These are phyloP conservation scores for Excoecaria agallocha DNA, from an alignment of 345 rosid species.

Conservation along the genomic window DNA sequence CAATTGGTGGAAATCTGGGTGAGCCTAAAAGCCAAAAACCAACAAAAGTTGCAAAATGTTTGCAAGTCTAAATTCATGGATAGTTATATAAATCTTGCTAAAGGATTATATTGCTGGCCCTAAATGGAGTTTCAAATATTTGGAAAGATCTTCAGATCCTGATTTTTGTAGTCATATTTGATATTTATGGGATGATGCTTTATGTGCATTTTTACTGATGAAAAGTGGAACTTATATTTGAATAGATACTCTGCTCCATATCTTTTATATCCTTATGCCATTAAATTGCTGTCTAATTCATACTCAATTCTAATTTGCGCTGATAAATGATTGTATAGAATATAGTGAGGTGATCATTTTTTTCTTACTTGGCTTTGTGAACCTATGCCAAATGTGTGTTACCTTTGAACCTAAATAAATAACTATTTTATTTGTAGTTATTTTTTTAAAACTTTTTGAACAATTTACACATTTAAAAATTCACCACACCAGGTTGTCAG, in stretches of 20 bases:
- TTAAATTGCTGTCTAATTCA: background rate
- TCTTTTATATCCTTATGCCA: background rate
- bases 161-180: background rate
- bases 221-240: background rate
- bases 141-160: background rate
- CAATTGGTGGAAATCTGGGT: background rate
- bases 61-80: background rate
- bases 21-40: background rate
- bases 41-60: background rate
- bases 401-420: background rate
- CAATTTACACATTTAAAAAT: background rate
- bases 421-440: background rate
- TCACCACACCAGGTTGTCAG: constrained; percentile 69
- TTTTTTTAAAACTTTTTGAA: constrained; percentile 5
- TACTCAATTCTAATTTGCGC: background rate
- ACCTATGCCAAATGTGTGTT: background rate
- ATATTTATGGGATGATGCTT: background rate
- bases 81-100: background rate
- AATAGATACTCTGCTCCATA: background rate
- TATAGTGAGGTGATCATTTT: background rate
- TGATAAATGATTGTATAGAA: background rate
- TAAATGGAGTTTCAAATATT: background rate
- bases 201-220: background rate
- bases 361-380: constrained; percentile 7
- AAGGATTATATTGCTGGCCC: background rate